phyloP scores from a whole-genome alignment of 495 filamentous ascomycete genomes.

The Annulohypoxylon nitens region DNA sequence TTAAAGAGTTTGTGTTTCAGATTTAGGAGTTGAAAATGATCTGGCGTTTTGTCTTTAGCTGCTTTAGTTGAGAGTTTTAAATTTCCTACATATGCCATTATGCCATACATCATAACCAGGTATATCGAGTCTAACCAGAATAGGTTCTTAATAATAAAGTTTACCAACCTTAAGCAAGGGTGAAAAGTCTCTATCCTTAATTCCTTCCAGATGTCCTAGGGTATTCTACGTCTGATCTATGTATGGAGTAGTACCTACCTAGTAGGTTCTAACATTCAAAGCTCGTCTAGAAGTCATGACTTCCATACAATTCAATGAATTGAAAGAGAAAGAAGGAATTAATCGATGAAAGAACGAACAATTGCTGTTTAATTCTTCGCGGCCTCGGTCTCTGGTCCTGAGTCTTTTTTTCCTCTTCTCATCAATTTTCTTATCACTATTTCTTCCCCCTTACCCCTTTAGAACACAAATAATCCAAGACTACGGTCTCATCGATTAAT shows the following conservation, averaged over 20 bases:
- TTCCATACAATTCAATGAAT: neutral
- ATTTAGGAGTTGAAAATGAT: conserved; percentile 17
- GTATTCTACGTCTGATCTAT: neutral
- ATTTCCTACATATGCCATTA: neutral
- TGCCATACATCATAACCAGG: conserved; percentile 6
- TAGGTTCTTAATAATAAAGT: conserved; percentile 13
- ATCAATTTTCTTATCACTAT: conserved; percentile 16
- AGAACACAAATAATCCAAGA: conserved; percentile 20
- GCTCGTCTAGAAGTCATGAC: conserved; percentile 4
- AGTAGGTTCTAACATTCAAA: neutral
- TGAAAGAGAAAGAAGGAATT: neutral
- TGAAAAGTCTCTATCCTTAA: neutral
- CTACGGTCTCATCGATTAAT: conserved; percentile 46
- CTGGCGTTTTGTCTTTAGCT: conserved; percentile 22
- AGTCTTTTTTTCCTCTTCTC: conserved; percentile 3
- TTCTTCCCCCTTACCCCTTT: conserved; percentile 7
- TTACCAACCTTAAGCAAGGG: neutral
- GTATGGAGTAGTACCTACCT: neutral
- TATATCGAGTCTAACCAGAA: conserved; percentile 10
- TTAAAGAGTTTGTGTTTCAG: conserved; percentile 31
- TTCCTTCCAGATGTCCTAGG: neutral
- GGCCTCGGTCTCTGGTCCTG: neutral
- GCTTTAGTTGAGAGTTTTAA: conserved; percentile 6
- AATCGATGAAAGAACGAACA: neutral
- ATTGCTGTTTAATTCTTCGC: neutral